Base-by-base conservation (phyloP, 768 basidiomycete genomes). In the Pulveroboletus sp. region DNA sequence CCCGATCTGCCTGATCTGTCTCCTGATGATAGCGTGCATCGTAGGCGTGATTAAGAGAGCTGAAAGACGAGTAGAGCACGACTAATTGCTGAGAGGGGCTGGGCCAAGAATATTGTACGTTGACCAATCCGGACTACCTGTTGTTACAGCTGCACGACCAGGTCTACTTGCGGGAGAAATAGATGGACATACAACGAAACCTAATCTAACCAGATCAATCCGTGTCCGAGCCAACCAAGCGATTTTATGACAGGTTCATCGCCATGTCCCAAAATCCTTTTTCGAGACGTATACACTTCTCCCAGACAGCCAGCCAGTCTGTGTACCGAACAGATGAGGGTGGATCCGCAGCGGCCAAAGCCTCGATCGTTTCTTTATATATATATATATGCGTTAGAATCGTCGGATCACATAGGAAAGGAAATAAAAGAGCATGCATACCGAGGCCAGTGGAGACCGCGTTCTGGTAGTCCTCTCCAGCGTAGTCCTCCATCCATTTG, bases 181-280 rank as follows among this genome's bases (percentile, higher is more conserved):
- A 21, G 2, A 21, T 21, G 21, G 21, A 21, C 21, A 21, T 21
- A 21, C 21, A 21, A 21, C 27, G 14, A 26, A 26, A 26, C 9
- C 8, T 5, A 14, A 18, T 43, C 6, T 8, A 8, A 18, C 14
- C 28, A 14, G 11, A 7, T 17, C 31, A 12, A 21, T 12, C 12
- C 8, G 27, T 28, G 27, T 28, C 27, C 27, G 6, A 14, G 6
- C 18, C 7, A 7, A 26, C 9, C 15, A 7, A 26, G 10, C 4
- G 3, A 36, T 12, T 36, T 60, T 43, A 58, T 6, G 47, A 49
- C 28, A 57, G 37, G 17, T 58, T 53, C 57, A 83, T 62, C 5
- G 79, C 80, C 73, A 81, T 81, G 40, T 94, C 88, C 93, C 93
- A 97, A 64, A 95, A 95, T 0, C 76, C 80, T 57, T 81, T 86